Conservation (phyloP, 2,329 filamentous ascomycete genomes). For the Alternaria arborescens region DNA sequence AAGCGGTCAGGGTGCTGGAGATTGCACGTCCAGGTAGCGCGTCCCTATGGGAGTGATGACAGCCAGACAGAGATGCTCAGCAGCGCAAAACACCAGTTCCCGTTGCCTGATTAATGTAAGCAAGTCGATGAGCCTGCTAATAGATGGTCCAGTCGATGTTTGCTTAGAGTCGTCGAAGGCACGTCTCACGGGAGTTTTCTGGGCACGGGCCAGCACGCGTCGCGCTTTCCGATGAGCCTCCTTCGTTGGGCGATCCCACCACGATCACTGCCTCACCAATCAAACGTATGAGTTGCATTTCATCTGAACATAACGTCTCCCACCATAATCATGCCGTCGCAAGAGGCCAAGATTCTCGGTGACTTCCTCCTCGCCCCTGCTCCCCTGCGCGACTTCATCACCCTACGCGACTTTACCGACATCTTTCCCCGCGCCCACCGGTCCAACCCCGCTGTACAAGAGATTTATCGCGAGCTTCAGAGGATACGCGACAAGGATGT, state of each 20-base stretch:
- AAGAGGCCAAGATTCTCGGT: constrained; percentile 76
- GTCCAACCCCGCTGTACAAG: constrained; percentile 71
- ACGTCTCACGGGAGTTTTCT: constrained; percentile 30
- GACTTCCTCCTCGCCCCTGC: constrained; percentile 82
- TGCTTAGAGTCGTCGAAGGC: constrained; percentile 16
- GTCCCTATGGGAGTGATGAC: constrained; percentile 12
- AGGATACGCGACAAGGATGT: constrained; percentile 74
- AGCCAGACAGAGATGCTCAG: constrained; percentile 9
- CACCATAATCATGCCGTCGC: constrained; percentile 68
- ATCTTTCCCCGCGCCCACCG: constrained; percentile 76
- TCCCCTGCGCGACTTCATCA: constrained; percentile 75
- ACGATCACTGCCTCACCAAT: constrained; percentile 27
- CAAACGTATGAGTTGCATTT: not conserved
- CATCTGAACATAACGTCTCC: not conserved
- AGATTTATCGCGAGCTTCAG: constrained; percentile 82
- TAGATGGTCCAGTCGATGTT: constrained; percentile 17
- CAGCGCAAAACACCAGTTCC: not conserved
- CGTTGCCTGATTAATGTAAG: not conserved
- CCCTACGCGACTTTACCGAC: constrained; percentile 76
- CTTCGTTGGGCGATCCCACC: not conserved
- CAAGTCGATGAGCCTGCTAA: constrained; percentile 17
- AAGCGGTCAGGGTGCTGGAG: constrained; percentile 19
- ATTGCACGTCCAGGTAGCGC: constrained; percentile 29
- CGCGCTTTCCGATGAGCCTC: constrained; percentile 24
- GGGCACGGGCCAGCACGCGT: constrained; percentile 33